A percentile compares a stretch with the other conserved stretches of the same genome.
Conservation (phyloP, 495 filamentous ascomycete genomes). For the Tuber borchii region DNA sequence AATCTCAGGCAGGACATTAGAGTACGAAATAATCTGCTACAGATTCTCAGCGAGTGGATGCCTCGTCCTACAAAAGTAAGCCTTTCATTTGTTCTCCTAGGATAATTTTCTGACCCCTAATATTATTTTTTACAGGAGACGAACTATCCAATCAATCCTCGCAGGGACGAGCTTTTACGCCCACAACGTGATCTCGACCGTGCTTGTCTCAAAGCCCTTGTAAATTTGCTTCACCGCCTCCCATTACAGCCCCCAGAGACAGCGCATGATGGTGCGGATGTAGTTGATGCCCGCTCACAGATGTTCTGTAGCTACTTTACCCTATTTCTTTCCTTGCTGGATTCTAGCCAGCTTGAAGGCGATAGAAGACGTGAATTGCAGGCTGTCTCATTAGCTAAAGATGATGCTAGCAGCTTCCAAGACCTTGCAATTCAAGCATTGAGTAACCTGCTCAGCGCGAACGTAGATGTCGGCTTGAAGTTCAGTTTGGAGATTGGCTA, state of each 20-base stretch:
- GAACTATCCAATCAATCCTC: constrained; percentile 13
- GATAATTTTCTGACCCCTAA: background rate
- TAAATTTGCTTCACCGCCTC: constrained; percentile 57
- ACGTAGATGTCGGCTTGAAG: constrained; percentile 63
- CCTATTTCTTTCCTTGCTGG: constrained; percentile 55
- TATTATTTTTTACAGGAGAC: background rate
- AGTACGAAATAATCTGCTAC: constrained; percentile 58
- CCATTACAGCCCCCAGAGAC: constrained; percentile 59
- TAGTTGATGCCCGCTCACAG: constrained; percentile 56
- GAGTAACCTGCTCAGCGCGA: constrained; percentile 60
- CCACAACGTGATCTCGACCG: constrained; percentile 58
- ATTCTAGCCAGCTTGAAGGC: constrained; percentile 50
- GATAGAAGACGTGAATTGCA: constrained; percentile 45
- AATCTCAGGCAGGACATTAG: constrained; percentile 61
- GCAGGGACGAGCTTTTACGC: constrained; percentile 49
- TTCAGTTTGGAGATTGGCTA: constrained; percentile 60
- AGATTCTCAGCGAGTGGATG: constrained; percentile 61
- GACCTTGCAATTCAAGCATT: constrained; percentile 59
- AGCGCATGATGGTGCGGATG: constrained; percentile 53
- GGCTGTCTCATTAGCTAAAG: constrained; percentile 43
- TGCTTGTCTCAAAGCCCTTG: constrained; percentile 55
- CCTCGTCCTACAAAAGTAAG: constrained; percentile 47
- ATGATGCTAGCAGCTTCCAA: constrained; percentile 49
- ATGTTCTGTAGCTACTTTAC: constrained; percentile 65
- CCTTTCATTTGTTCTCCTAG: constrained; percentile 40